phyloP scores from a whole-genome alignment of 2,329 filamentous ascomycete species.

The Sphaerulina musiva region DNA sequence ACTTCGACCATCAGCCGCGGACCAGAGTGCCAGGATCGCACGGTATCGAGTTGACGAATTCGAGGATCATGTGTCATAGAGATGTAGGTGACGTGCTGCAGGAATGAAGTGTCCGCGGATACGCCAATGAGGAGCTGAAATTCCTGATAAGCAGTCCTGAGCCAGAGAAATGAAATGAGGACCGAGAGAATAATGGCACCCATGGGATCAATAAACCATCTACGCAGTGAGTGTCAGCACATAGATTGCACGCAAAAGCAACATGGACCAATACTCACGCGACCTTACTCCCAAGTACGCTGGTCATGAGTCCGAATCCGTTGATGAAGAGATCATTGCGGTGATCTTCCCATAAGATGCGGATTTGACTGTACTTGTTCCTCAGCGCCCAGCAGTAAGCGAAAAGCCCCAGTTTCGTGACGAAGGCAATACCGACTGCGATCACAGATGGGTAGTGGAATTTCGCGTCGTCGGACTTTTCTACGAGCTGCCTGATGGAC shows the following conservation, averaged over 20 bases:
- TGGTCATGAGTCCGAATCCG: slow-evolving; percentile 78
- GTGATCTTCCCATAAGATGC: slow-evolving; percentile 94
- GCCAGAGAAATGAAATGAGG: slow-evolving; percentile 74
- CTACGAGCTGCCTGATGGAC: slow-evolving; percentile 63
- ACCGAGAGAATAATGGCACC: slow-evolving; percentile 79
- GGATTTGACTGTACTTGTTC: slow-evolving; percentile 83
- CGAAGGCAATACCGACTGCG: slow-evolving; percentile 76
- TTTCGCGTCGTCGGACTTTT: slow-evolving; percentile 47
- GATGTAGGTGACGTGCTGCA: slow-evolving; percentile 94
- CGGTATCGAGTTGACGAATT: slow-evolving; percentile 86
- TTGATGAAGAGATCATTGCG: slow-evolving; percentile 97
- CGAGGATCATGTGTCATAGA: slow-evolving; percentile 79
- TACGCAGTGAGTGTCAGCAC: neutral
- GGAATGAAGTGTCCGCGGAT: slow-evolving; percentile 72
- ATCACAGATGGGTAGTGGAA: slow-evolving; percentile 82
- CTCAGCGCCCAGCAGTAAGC: slow-evolving; percentile 87
- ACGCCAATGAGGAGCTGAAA: slow-evolving; percentile 89
- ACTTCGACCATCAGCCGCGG: slow-evolving; percentile 88
- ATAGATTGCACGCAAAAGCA: neutral
- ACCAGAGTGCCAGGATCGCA: slow-evolving; percentile 86
- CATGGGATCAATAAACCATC: slow-evolving; percentile 91
- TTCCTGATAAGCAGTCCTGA: slow-evolving; percentile 76
- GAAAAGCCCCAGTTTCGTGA: slow-evolving; percentile 76
- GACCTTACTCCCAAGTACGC: slow-evolving; percentile 82
- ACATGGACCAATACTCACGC: slow-evolving; percentile 28